Evolutionary conservation across 129 eudicot species (phyloP).

Genomic region (Flaveria brownii): DNA sequence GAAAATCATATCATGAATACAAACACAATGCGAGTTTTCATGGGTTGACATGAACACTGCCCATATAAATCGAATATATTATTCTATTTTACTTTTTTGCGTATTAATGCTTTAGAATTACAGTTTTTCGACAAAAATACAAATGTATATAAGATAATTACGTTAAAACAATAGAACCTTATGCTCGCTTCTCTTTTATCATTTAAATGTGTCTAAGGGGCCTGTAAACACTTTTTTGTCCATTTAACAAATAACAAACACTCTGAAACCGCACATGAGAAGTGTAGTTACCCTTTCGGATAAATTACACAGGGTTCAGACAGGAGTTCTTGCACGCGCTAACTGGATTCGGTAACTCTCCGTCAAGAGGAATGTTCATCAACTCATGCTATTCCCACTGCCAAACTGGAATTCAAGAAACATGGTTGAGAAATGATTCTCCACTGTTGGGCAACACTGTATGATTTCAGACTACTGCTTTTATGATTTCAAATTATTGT

Average conservation of each 20-base stretch:
- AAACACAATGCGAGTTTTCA: too few species aligned
- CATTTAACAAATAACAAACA: neutral
- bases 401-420: constrained; percentile 88
- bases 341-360: constrained; percentile 48
- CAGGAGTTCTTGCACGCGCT: constrained; percentile 58
- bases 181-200: too few species aligned
- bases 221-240: neutral
- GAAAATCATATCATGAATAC: too few species aligned
- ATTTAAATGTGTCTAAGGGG: neutral
- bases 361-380: constrained; percentile 71
- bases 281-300: neutral
- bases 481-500: neutral
- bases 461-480: neutral
- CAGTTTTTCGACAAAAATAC: too few species aligned
- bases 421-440: constrained; percentile 79
- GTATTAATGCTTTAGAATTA: too few species aligned
- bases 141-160: too few species aligned
- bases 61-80: too few species aligned
- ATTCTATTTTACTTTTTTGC: too few species aligned
- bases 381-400: constrained; percentile 93
- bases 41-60: too few species aligned
- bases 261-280: neutral
- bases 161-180: too few species aligned
- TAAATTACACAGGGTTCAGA: constrained; percentile 49
- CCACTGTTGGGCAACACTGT: constrained; percentile 65